phyloP scores from a whole-genome alignment of 179 eudicot species.

The Spergularia azorica region DNA sequence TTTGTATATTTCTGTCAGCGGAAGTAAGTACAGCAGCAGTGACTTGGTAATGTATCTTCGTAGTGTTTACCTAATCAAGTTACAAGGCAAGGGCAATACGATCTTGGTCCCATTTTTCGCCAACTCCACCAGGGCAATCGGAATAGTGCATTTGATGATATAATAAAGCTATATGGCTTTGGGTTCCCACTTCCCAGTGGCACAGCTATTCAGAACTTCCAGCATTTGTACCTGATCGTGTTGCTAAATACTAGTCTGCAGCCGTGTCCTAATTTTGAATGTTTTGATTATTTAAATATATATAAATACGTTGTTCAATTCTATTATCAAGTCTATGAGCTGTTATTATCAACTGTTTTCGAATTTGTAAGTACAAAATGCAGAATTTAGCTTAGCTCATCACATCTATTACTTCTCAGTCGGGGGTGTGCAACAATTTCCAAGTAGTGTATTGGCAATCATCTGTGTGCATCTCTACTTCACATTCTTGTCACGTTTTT shows the following conservation, averaged over 20 bases:
- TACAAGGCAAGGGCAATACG: slow-evolving; percentile 21
- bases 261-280: slow-evolving; percentile 20
- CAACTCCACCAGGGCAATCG: slow-evolving; percentile 1
- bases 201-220: slow-evolving; percentile 19
- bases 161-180: slow-evolving; percentile 9
- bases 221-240: neutral
- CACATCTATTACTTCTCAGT: too few relatives aligned
- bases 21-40: slow-evolving; percentile 34
- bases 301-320: slow-evolving; percentile 16
- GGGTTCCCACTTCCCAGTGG: slow-evolving; percentile 11
- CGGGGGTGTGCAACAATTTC: too few relatives aligned
- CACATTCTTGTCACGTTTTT: too few relatives aligned
- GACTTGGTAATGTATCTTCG: slow-evolving; percentile 41
- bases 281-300: slow-evolving; percentile 25
- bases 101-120: slow-evolving; percentile 23
- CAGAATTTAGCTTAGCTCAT: neutral
- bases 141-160: slow-evolving; percentile 22
- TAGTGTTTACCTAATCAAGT: slow-evolving; percentile 22
- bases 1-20: slow-evolving; percentile 36
- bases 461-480: too few relatives aligned
- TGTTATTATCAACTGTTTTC: neutral
- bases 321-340: neutral
- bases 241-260: slow-evolving; percentile 18
- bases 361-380: slow-evolving; percentile 13
- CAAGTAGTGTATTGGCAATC: too few relatives aligned